phyloP scores from a whole-genome alignment of 192 early-diverging fungal species.

The Linnemannia elongata region DNA sequence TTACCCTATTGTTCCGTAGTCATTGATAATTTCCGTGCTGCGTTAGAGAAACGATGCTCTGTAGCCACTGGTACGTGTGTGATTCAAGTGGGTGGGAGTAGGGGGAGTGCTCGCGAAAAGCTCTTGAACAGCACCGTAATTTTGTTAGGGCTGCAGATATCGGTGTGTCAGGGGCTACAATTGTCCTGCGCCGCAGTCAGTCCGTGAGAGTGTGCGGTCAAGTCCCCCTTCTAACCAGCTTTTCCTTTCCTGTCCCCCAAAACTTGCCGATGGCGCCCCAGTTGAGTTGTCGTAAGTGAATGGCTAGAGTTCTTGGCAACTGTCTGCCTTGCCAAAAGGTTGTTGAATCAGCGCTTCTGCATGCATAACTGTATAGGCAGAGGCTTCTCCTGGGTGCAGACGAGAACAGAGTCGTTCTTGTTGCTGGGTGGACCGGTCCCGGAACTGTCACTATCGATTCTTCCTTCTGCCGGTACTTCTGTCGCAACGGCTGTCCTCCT shows the following conservation, averaged over 20 bases:
- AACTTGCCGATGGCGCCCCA: not conserved
- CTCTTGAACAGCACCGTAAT: not conserved
- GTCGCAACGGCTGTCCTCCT: not conserved
- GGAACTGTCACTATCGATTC: not conserved
- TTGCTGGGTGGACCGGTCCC: not conserved
- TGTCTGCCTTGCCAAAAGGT: not conserved
- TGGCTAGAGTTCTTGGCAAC: not conserved
- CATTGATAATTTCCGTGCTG: not conserved
- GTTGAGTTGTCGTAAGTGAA: not conserved
- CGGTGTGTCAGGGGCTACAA: not conserved
- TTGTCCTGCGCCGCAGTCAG: not conserved
- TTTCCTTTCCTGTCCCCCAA: not conserved
- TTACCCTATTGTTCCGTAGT: constrained; percentile 82
- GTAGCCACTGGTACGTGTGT: too few relatives aligned
- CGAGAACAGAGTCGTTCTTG: not conserved
- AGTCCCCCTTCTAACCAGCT: not conserved
- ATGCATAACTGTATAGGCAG: not conserved
- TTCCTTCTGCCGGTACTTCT: not conserved
- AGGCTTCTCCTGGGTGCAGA: not conserved
- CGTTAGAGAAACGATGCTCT: not conserved
- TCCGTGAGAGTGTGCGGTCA: not conserved
- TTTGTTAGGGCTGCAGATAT: not conserved
- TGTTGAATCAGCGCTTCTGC: constrained; percentile 34
- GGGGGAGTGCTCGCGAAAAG: not conserved
- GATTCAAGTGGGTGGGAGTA: not conserved